Base-by-base conservation (phyloP, 2,329 filamentous ascomycete genomes). In the Phoma herbarum region DNA sequence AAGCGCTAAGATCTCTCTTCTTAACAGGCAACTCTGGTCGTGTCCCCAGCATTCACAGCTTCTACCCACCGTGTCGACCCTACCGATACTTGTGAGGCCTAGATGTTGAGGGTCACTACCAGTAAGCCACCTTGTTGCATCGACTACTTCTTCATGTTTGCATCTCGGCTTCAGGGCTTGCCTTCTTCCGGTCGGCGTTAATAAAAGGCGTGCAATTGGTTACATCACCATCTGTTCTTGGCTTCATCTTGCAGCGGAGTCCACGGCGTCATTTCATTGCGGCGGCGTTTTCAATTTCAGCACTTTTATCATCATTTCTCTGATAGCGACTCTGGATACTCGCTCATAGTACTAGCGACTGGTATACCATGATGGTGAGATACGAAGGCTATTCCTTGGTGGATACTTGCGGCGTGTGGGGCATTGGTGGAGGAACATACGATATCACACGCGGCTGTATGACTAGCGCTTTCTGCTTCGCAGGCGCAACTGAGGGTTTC, bases 291-390 rank as follows among this genome's bases (percentile, higher is more conserved):
- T 67, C 59, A 67, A 65, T 52, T 54, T 42, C 52, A 56, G 53
- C 60, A 64, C 63, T 69, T 45, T 71, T 71, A 72, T 70, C 65
- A 69, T 73, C 68, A 74, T 74, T 73, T 74, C 68, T 70, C 61
- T 69, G 67, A 71, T 62, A 69, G 68, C 67, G 72, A 67, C 69
- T 73, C 72, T 73, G 73, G 71, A 75, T 75, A 72, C 63, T 65
- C 61, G 64, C 64, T 71, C 66, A 71, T 70, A 74, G 64, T 65
- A 63, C 66, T 70, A 70, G 67, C 65, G 64, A 67, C 63, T 44
- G 62, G 72, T 70, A 72, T 69, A 69, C 69, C 66, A 62, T 61
- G 60, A 66, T 57, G 68, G 68, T 71, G 66, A 63, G 62, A 63
- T 68, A 68, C 59, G 64, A 64, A 56, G 61, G 61, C 57, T 70